A percentile compares a stretch with the other conserved stretches of the same genome.
Evolutionary conservation across 2,329 filamentous ascomycete species (phyloP).

Genomic region (Beauveria sp.): DNA sequence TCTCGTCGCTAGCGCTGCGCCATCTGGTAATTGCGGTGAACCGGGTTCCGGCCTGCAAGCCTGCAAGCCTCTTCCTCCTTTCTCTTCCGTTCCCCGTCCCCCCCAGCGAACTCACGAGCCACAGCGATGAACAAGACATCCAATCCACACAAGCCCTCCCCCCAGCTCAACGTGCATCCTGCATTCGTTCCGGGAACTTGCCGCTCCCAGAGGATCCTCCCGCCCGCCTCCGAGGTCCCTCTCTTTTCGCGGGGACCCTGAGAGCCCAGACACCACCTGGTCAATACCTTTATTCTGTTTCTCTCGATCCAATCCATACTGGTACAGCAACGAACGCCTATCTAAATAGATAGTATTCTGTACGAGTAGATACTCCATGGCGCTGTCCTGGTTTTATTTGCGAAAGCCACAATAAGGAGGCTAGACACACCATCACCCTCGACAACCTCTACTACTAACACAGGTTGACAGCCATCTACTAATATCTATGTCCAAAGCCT

Average conservation of each 20-base stretch:
- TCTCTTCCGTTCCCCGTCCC: background rate
- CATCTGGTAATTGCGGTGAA: conserved; percentile 8
- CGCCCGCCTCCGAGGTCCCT: background rate
- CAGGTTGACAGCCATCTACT: no score
- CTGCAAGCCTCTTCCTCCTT: background rate
- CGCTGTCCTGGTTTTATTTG: no score
- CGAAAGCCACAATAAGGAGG: background rate
- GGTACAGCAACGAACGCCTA: background rate
- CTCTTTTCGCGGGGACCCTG: conserved; percentile 1
- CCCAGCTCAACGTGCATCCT: conserved; percentile 8
- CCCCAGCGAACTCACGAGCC: no score
- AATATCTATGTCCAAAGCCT: background rate
- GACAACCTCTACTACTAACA: background rate
- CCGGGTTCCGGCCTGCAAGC: background rate
- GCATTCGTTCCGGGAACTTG: conserved; percentile 1
- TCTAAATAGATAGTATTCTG: no score
- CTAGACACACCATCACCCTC: background rate
- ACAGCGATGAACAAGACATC: background rate
- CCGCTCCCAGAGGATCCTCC: background rate
- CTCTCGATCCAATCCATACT: background rate
- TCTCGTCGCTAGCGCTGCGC: background rate
- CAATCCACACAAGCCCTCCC: background rate
- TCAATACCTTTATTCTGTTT: background rate
- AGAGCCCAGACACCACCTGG: background rate
- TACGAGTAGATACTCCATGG: no score